Percentiles rank a stretch among this genome's conserved stretches.
Conservation (phyloP, 1,139 yeast species). For the Suhomyces choctaworum region DNA sequence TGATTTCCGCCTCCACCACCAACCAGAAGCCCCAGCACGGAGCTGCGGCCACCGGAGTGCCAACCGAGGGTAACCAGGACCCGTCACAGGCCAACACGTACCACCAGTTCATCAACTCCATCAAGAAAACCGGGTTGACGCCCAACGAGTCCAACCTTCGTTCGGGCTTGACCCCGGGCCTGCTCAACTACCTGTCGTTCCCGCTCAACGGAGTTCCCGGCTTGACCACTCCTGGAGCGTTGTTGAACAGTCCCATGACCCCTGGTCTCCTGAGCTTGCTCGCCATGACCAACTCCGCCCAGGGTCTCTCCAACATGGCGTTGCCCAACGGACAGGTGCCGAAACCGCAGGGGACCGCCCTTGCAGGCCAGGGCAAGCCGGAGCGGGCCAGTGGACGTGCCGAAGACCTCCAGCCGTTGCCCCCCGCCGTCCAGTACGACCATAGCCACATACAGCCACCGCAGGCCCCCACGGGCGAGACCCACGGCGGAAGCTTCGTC, state of each 20-base stretch:
- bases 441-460: constrained; percentile 1
- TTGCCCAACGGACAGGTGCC: constrained; percentile 1
- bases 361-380: not conserved
- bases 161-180: constrained; percentile 55
- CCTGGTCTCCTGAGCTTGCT: constrained; percentile 34
- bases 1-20: constrained; percentile 37
- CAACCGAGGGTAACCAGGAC: constrained; percentile 1
- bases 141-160: constrained; percentile 70
- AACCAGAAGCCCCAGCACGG: constrained; percentile 3
- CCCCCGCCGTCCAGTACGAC: not conserved
- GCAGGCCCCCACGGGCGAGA: constrained; percentile 1
- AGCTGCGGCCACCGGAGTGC: constrained; percentile 1
- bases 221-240: constrained; percentile 45
- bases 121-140: constrained; percentile 59
- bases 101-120: constrained; percentile 32
- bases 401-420: constrained; percentile 1
- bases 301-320: constrained; percentile 1
- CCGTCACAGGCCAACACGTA: constrained; percentile 15
- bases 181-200: constrained; percentile 15
- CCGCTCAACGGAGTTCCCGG: constrained; percentile 35
- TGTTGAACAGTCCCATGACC: constrained; percentile 46
- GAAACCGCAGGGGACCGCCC: not conserved
- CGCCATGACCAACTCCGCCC: constrained; percentile 20
- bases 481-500: constrained; percentile 3
- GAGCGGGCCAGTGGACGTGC: not conserved